phyloP scores from a whole-genome alignment of 805 yeast genomes.

The Wickerhamiella siamensis region DNA sequence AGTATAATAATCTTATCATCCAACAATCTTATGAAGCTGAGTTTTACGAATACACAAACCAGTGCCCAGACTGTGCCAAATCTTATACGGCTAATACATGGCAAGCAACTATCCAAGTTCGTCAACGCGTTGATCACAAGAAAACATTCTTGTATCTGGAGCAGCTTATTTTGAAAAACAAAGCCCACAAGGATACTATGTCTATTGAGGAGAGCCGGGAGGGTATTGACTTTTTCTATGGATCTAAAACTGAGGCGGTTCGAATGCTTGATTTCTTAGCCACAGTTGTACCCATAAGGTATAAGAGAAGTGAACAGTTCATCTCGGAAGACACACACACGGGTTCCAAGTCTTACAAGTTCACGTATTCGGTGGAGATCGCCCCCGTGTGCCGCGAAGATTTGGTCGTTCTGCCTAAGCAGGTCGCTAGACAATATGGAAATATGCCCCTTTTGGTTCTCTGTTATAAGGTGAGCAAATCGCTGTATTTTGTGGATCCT shows the following conservation, averaged over 20 bases:
- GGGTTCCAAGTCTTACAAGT: conserved; percentile 75
- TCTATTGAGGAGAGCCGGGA: conserved; percentile 86
- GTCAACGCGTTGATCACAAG: conserved; percentile 95
- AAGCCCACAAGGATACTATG: conserved; percentile 86
- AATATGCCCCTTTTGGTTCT: conserved; percentile 67
- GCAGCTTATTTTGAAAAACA: conserved; percentile 83
- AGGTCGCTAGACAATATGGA: conserved; percentile 71
- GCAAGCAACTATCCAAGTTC: conserved; percentile 94
- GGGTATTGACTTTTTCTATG: conserved; percentile 87
- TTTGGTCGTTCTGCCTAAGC: conserved; percentile 78
- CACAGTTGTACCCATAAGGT: conserved; percentile 72
- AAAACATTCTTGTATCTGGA: conserved; percentile 92
- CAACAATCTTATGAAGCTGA: conserved; percentile 94
- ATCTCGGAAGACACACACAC: conserved; percentile 86
- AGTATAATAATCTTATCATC: conserved; percentile 69
- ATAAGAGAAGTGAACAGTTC: conserved; percentile 78
- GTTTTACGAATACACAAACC: conserved; percentile 85
- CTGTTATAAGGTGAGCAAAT: conserved; percentile 72
- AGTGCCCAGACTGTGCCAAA: conserved; percentile 97
- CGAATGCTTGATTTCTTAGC: conserved; percentile 85
- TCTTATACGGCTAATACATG: conserved; percentile 93
- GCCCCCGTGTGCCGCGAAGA: conserved; percentile 97
- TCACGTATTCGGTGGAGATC: conserved; percentile 82
- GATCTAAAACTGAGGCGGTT: conserved; percentile 78
- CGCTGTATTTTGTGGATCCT: conserved; percentile 80